A percentile compares a stretch with the other conserved stretches of the same genome.
These are phyloP conservation scores for Camelina neglecta DNA, from an alignment of 345 rosid species.

Conservation along the genomic window DNA sequence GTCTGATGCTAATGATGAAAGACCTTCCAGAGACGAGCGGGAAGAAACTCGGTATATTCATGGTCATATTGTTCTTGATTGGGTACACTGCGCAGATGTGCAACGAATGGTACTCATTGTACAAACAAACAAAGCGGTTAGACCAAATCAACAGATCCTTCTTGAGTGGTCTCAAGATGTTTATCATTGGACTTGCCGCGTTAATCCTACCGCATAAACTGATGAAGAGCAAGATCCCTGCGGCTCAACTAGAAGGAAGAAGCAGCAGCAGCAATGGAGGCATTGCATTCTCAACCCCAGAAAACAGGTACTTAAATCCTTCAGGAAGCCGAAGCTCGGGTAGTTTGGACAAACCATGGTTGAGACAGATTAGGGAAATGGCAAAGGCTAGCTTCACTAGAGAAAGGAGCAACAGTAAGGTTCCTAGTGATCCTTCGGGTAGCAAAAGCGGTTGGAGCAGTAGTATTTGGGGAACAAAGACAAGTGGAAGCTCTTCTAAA, in stretches of 20 bases:
- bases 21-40: slow-evolving; percentile 50
- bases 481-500: slow-evolving; percentile 65
- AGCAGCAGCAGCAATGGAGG: slow-evolving; percentile 36
- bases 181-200: slow-evolving; percentile 64
- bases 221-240: slow-evolving; percentile 51
- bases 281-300: slow-evolving; percentile 33
- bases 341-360: slow-evolving; percentile 67
- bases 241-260: slow-evolving; percentile 43
- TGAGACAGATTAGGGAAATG: slow-evolving; percentile 74
- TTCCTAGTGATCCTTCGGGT: slow-evolving; percentile 72
- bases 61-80: slow-evolving; percentile 68
- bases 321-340: slow-evolving; percentile 69
- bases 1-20: slow-evolving; percentile 53
- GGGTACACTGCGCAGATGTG: slow-evolving; percentile 65
- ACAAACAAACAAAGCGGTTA: slow-evolving; percentile 63
- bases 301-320: slow-evolving; percentile 57
- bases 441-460: slow-evolving; percentile 75
- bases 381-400: slow-evolving; percentile 78
- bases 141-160: slow-evolving; percentile 58
- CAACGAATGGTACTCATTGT: slow-evolving; percentile 78
- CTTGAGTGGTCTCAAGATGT: slow-evolving; percentile 63
- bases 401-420: slow-evolving; percentile 56
- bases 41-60: slow-evolving; percentile 61
- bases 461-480: slow-evolving; percentile 65
- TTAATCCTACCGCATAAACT: slow-evolving; percentile 58